phyloP scores from a whole-genome alignment of 2,329 filamentous ascomycete species.

The Hymenoscyphus infarciens region DNA sequence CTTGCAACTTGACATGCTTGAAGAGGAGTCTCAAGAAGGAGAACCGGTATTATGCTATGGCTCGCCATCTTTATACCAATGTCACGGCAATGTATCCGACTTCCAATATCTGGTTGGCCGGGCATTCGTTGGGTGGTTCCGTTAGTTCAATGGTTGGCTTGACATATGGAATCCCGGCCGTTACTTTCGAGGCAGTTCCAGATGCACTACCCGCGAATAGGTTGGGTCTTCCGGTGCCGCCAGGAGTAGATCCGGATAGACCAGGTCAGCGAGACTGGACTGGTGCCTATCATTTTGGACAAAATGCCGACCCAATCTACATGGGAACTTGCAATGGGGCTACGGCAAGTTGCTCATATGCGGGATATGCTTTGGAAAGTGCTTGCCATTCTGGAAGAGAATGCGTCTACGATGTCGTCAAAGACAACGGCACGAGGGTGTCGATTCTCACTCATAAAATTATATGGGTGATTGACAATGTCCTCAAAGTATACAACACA shows the following conservation, averaged over 20 bases:
- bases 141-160: slow-evolving; percentile 84
- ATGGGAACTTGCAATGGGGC: slow-evolving; percentile 92
- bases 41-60: slow-evolving; percentile 87
- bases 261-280: slow-evolving; percentile 71
- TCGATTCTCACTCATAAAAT: slow-evolving; percentile 92
- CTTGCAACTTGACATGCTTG: slow-evolving; percentile 90
- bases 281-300: slow-evolving; percentile 85
- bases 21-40: slow-evolving; percentile 70
- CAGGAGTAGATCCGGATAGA: slow-evolving; percentile 66
- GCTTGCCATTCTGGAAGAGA: slow-evolving; percentile 86
- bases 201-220: slow-evolving; percentile 84
- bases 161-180: slow-evolving; percentile 85
- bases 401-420: slow-evolving; percentile 90
- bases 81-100: slow-evolving; percentile 84
- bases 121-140: slow-evolving; percentile 88
- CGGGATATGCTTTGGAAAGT: slow-evolving; percentile 89
- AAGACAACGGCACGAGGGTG: slow-evolving; percentile 87
- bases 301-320: slow-evolving; percentile 92
- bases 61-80: slow-evolving; percentile 86
- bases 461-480: slow-evolving; percentile 78
- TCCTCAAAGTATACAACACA: slow-evolving; percentile 76
- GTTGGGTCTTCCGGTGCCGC: slow-evolving; percentile 80
- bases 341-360: slow-evolving; percentile 84
- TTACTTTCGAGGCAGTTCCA: slow-evolving; percentile 90
- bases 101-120: slow-evolving; percentile 82